Base-by-base conservation (phyloP, 306 rosid genomes). In the Dryas drummondii region DNA sequence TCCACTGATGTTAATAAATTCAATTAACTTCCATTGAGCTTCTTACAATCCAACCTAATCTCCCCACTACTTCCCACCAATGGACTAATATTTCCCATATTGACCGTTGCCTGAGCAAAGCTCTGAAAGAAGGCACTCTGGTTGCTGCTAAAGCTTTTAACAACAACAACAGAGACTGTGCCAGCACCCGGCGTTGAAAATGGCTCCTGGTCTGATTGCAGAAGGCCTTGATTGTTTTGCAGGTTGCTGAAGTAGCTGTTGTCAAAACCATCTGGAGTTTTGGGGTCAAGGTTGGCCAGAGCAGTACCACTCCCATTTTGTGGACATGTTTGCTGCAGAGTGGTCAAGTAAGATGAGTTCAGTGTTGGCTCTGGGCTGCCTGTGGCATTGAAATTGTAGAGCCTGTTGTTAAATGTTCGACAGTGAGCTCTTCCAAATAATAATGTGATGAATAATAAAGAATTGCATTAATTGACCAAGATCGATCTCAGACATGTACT, bases 1-100 rank as follows among this genome's bases (percentile, higher is more conserved):
- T 46, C n/a, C 55, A 32, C 66, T 60, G 17, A 13, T 26, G 63
- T 27, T 22, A 17, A 60, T 60, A 2, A 12, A n/a, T 60, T 60
- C 9, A 27, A 27, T 82, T 56, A 87, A 81, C 90, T 82, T 70
- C 90, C 89, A 45, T 84, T 90, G 52, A 87, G 82, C 75, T 83
- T 90, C 86, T 68, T 87, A 65, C 93, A 90, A n/a, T 90, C 83
- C 3, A 16, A 57, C 81, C 91, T 84, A 58, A 90, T 86, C 66
- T 90, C 73, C 44, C 98, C 98, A 5, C 71, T 87, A 4, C 17
- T 84, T 19, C 88, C 92, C 0, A 88, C 87, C 37, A 84, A 77
- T 0, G 91, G 92, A 52, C 80, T 83, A 0, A 93, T 88, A 65
- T 87, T 88, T 3, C 92, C 98, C 96, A 93, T 90, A 5, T 88